Conservation (phyloP, 1,139 yeast species). For the Lodderomyces beijingensis region DNA sequence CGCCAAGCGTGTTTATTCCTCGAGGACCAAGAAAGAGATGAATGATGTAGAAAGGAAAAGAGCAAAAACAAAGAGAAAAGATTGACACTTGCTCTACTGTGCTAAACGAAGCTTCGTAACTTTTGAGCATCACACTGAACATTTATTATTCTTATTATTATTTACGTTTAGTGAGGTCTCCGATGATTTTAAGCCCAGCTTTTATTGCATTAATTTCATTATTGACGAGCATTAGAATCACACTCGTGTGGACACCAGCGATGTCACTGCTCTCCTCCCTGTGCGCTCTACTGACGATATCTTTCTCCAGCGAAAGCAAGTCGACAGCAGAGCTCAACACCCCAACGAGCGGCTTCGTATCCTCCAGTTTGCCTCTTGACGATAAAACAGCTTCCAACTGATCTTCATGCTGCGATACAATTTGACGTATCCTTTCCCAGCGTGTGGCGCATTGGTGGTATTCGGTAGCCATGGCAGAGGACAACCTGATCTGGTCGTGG, state of each 20-base stretch:
- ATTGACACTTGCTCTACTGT: too few relatives aligned
- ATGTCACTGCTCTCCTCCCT: too few relatives aligned
- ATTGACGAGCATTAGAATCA: too few relatives aligned
- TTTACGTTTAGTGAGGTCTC: too few relatives aligned
- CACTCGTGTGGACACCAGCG: too few relatives aligned
- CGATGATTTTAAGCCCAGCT: too few relatives aligned
- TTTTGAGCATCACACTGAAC: too few relatives aligned
- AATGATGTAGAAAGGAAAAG: neutral
- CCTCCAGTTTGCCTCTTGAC: slow-evolving; percentile 3
- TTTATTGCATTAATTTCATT: too few relatives aligned
- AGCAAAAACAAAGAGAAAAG: neutral
- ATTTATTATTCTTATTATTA: too few relatives aligned
- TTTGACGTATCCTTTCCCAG: slow-evolving; percentile 37
- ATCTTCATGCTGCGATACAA: slow-evolving; percentile 26
- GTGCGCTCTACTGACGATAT: too few relatives aligned
- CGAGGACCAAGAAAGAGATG: slow-evolving; percentile 10
- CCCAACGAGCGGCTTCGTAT: neutral
- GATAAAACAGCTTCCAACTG: slow-evolving; percentile 18
- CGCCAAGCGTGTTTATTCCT: slow-evolving; percentile 18
- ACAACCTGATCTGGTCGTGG: slow-evolving; percentile 19
- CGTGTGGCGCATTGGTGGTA: slow-evolving; percentile 28
- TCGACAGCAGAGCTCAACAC: neutral
- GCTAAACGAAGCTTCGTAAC: too few relatives aligned
- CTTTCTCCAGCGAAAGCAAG: neutral
- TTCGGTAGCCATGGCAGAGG: slow-evolving; percentile 25